Conservation (phyloP, 768 basidiomycete species). For the Pisolithus tinctorius region DNA sequence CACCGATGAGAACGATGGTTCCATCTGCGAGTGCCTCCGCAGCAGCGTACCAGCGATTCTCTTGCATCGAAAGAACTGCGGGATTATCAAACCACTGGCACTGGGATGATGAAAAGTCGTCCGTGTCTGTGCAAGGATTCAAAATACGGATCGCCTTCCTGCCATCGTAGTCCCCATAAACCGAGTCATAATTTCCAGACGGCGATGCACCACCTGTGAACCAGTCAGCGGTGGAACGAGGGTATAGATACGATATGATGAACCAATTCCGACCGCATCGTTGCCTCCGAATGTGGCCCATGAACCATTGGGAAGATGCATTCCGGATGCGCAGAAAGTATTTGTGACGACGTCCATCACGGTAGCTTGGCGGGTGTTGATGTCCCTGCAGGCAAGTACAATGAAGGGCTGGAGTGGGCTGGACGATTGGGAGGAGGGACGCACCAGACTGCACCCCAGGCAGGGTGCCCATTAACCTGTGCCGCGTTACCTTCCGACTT, state of each 20-base stretch:
- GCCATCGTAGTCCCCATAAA: slow-evolving; percentile 77
- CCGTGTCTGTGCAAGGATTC: slow-evolving; percentile 53
- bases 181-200: slow-evolving; percentile 39
- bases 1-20: slow-evolving; percentile 70
- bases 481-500: slow-evolving; percentile 77
- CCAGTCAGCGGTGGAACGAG: slow-evolving; percentile 19
- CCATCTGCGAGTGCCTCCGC: slow-evolving; percentile 73
- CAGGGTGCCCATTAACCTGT: slow-evolving; percentile 60
- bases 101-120: slow-evolving; percentile 36
- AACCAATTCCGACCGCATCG: slow-evolving; percentile 50
- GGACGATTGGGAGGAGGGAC: background rate
- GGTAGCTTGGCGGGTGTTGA: slow-evolving; percentile 13
- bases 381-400: slow-evolving; percentile 13
- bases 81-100: slow-evolving; percentile 74
- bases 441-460: slow-evolving; percentile 68
- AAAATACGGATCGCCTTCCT: slow-evolving; percentile 73
- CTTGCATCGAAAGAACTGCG: slow-evolving; percentile 54
- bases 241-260: slow-evolving; percentile 3
- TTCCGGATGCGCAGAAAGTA: slow-evolving; percentile 73
- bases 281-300: slow-evolving; percentile 73
- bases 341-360: slow-evolving; percentile 48
- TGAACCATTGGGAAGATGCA: slow-evolving; percentile 75
- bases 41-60: slow-evolving; percentile 66
- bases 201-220: slow-evolving; percentile 28
- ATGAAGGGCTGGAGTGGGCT: background rate